A percentile compares a stretch with the other conserved stretches of the same genome.
Conservation (phyloP, 2,329 filamentous ascomycete species). For the Hortaea werneckii region DNA sequence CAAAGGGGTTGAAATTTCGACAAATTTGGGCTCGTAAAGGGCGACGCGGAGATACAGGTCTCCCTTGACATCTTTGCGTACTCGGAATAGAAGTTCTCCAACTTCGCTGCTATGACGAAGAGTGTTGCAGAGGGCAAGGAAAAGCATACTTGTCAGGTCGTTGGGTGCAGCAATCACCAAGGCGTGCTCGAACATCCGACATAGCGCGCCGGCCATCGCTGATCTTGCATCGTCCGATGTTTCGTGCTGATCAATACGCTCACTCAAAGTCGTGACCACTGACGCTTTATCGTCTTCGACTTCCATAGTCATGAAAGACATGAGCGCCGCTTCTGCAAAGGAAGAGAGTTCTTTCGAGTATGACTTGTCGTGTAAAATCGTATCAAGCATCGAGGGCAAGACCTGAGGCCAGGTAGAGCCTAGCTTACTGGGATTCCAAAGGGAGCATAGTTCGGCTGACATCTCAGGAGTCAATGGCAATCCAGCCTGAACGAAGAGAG, state of each 20-base stretch:
- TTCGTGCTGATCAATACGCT: neutral
- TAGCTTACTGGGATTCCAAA: neutral
- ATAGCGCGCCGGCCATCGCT: neutral
- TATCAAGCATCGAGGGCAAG: neutral
- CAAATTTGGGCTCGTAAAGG: neutral
- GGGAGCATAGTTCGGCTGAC: neutral
- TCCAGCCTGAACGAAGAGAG: neutral
- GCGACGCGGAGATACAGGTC: constrained; percentile 5
- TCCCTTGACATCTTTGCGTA: constrained; percentile 13
- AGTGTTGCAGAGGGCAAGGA: constrained; percentile 5
- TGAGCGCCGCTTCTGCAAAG: neutral
- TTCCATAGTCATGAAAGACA: neutral
- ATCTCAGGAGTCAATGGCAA: neutral
- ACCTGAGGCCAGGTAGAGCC: neutral
- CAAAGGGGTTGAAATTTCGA: neutral
- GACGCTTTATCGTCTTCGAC: neutral
- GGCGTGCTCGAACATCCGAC: neutral
- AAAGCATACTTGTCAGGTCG: constrained; percentile 1
- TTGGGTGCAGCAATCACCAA: neutral
- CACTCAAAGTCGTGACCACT: neutral
- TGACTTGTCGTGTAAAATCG: neutral
- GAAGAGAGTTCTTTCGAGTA: neutral
- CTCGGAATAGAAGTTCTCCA: constrained; percentile 7
- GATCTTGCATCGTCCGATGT: neutral
- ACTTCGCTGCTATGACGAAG: constrained; percentile 1